phyloP scores from a whole-genome alignment of 768 basidiomycete genomes.

The Hypholoma sublateritium region DNA sequence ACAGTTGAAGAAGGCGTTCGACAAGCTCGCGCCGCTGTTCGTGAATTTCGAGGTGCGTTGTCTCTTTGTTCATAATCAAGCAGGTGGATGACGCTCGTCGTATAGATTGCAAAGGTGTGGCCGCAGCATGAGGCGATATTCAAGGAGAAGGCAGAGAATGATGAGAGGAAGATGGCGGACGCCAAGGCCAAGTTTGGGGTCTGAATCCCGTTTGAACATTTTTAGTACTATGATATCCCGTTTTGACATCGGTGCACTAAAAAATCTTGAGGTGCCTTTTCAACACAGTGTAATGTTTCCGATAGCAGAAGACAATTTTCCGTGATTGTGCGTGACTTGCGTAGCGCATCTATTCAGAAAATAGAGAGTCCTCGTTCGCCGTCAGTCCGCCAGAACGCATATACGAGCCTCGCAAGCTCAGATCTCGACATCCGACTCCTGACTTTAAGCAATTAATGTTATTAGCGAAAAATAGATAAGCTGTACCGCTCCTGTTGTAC shows the following conservation, averaged over 20 bases:
- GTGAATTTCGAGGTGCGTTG: not conserved
- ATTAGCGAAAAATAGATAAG: constrained; percentile 8
- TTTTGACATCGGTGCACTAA: too few species aligned
- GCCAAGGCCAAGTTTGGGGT: not conserved
- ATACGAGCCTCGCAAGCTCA: too few species aligned
- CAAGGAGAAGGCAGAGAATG: not conserved
- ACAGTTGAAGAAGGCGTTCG: not conserved
- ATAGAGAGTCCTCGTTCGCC: too few species aligned
- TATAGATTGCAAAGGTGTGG: not conserved
- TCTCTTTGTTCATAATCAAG: not conserved
- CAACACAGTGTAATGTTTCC: too few species aligned
- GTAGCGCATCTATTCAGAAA: too few species aligned
- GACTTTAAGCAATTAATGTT: constrained; percentile 6
- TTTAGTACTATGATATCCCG: too few species aligned
- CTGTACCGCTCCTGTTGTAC: constrained; percentile 1
- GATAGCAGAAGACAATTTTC: too few species aligned
- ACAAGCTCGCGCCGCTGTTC: not conserved
- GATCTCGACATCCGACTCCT: not conserved
- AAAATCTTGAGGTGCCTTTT: too few species aligned
- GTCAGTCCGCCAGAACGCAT: too few species aligned
- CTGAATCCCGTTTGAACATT: not conserved
- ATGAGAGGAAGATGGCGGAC: not conserved
- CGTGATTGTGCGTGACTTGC: too few species aligned
- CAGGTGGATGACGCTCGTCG: not conserved
- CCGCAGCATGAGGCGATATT: not conserved